Evolutionary conservation across 2,329 filamentous ascomycete genomes (phyloP).

Genomic region (Ilyonectria mors-panacis): DNA sequence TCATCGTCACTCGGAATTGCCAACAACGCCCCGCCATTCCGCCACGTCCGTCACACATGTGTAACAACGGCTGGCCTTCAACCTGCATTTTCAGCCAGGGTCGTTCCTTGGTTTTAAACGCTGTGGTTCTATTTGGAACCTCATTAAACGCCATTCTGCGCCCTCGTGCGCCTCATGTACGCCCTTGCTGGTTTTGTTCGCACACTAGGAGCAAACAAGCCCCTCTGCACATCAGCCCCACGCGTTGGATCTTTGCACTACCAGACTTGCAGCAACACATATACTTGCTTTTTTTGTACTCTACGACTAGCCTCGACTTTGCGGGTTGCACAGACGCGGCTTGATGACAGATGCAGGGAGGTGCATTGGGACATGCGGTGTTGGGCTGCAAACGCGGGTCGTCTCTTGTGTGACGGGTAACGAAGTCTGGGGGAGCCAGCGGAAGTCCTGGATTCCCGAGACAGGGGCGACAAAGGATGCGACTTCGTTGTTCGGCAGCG

Average conservation of each 20-base stretch:
- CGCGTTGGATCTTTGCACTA: conserved; percentile 28
- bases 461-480: neutral
- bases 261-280: conserved; percentile 26
- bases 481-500: conserved; percentile 1
- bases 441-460: conserved; percentile 4
- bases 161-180: neutral
- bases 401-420: conserved; percentile 30
- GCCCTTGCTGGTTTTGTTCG: conserved; percentile 13
- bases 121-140: neutral
- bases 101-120: neutral
- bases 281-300: conserved; percentile 18
- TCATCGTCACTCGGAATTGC: conserved; percentile 8
- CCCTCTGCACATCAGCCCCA: conserved; percentile 20
- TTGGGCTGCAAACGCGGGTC: conserved; percentile 23
- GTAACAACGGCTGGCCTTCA: conserved; percentile 8
- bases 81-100: conserved; percentile 10
- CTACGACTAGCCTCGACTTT: neutral
- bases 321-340: neutral
- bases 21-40: conserved; percentile 7
- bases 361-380: conserved; percentile 19
- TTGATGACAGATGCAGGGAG: conserved; percentile 16
- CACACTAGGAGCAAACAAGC: conserved; percentile 43
- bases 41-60: neutral
- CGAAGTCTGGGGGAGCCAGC: conserved; percentile 2
- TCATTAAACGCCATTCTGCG: neutral